These are phyloP conservation scores for Fusarium musae DNA, from an alignment of 2,329 filamentous ascomycete genomes.

Conservation along the genomic window DNA sequence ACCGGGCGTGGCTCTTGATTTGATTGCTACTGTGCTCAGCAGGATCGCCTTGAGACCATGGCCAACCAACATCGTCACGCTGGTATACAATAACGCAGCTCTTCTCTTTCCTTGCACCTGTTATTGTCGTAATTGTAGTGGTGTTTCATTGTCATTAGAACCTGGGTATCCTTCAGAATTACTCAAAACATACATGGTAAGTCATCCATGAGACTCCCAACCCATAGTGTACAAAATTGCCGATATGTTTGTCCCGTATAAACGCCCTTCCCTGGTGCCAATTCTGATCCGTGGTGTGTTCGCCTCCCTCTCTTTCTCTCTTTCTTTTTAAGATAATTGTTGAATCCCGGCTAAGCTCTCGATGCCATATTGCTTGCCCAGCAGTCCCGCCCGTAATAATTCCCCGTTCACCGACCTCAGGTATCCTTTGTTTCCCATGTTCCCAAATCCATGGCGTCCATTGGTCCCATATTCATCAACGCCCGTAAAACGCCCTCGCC, in stretches of 20 bases:
- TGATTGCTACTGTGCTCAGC: not conserved
- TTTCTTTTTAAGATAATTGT: not conserved
- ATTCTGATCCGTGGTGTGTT: slow-evolving; percentile 4
- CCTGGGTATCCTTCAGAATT: slow-evolving; percentile 35
- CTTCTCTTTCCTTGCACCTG: not conserved
- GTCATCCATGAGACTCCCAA: slow-evolving; percentile 21
- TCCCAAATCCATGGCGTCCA: slow-evolving; percentile 69
- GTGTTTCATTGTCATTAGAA: slow-evolving; percentile 32
- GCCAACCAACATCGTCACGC: not conserved
- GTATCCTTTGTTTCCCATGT: slow-evolving; percentile 57
- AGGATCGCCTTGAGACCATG: not conserved
- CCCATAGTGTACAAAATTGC: slow-evolving; percentile 33
- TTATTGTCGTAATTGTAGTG: slow-evolving; percentile 12
- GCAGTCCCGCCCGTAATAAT: not conserved
- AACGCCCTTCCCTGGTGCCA: slow-evolving; percentile 27
- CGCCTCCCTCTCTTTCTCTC: slow-evolving; percentile 12
- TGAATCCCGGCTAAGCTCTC: not conserved
- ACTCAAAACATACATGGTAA: slow-evolving; percentile 15
- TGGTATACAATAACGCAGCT: not conserved
- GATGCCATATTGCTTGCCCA: not conserved
- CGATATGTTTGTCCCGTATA: slow-evolving; percentile 23
- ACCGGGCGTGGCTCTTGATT: slow-evolving; percentile 48
- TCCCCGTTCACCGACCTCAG: slow-evolving; percentile 31
- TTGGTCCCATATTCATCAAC: slow-evolving; percentile 67
- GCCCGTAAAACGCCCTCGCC: slow-evolving; percentile 67